Conservation (phyloP, 805 yeast genomes). For the Yarrowia porcina region DNA sequence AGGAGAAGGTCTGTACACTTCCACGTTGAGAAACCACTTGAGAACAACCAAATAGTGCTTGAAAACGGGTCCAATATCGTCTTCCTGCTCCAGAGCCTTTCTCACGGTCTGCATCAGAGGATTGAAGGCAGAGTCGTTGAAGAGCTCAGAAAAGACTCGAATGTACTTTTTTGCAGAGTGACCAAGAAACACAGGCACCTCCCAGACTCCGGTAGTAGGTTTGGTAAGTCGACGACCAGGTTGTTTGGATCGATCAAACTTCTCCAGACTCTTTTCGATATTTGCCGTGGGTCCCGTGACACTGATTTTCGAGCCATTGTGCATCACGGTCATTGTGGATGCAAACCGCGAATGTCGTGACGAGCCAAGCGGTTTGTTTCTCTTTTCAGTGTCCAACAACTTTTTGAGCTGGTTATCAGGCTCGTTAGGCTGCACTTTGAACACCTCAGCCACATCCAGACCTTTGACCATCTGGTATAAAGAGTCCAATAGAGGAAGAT, state of each 20-base stretch:
- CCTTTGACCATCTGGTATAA: slow-evolving; percentile 62
- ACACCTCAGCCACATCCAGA: slow-evolving; percentile 38
- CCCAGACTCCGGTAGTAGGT: not conserved
- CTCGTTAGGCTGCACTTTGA: not conserved
- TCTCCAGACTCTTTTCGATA: not conserved
- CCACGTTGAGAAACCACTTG: slow-evolving; percentile 76
- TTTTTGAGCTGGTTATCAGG: not conserved
- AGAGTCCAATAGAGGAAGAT: slow-evolving; percentile 64
- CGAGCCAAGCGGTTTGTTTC: not conserved
- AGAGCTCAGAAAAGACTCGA: not conserved
- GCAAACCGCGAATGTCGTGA: slow-evolving; percentile 16
- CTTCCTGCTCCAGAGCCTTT: slow-evolving; percentile 44
- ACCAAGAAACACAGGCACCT: slow-evolving; percentile 2
- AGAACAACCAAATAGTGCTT: slow-evolving; percentile 55
- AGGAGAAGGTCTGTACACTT: slow-evolving; percentile 35
- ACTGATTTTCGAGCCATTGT: slow-evolving; percentile 1
- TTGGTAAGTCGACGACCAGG: not conserved
- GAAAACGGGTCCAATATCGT: slow-evolving; percentile 30
- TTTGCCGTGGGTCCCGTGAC: not conserved
- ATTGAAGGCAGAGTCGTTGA: slow-evolving; percentile 23
- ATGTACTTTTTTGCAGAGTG: not conserved
- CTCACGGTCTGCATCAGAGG: slow-evolving; percentile 54
- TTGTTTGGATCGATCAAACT: slow-evolving; percentile 1
- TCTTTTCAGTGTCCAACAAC: not conserved
- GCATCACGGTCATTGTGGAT: slow-evolving; percentile 3